These are phyloP conservation scores for Dendryphion nanum DNA, from an alignment of 2,329 filamentous ascomycete genomes.

Conservation along the genomic window DNA sequence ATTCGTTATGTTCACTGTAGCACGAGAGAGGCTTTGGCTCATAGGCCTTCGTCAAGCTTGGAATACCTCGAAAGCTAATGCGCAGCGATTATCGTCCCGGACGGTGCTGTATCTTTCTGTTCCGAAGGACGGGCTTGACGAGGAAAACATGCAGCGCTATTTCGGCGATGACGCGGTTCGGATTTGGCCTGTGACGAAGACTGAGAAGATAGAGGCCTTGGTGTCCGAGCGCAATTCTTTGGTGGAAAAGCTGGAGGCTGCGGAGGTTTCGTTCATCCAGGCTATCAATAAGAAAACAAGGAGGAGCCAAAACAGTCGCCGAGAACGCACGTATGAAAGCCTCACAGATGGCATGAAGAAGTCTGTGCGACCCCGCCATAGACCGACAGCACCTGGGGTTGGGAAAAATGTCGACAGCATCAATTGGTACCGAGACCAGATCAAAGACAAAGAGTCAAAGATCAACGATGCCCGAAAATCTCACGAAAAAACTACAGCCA, in stretches of 20 bases:
- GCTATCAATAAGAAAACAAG: conserved; percentile 72
- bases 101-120: conserved; percentile 89
- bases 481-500: conserved; percentile 56
- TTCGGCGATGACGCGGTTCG: conserved; percentile 79
- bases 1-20: conserved; percentile 86
- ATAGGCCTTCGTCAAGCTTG: conserved; percentile 93
- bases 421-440: conserved; percentile 77
- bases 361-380: conserved; percentile 51
- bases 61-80: conserved; percentile 78
- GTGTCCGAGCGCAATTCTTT: conserved; percentile 79
- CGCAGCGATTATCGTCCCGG: conserved; percentile 81
- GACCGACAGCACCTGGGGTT: conserved; percentile 55
- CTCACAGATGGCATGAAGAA: conserved; percentile 59
- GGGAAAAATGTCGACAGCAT: conserved; percentile 94
- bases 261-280: conserved; percentile 82
- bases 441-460: conserved; percentile 71
- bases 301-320: conserved; percentile 57
- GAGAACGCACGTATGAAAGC: conserved; percentile 49
- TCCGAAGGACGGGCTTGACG: conserved; percentile 72
- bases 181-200: conserved; percentile 80
- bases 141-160: conserved; percentile 72
- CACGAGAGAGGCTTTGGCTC: conserved; percentile 85
- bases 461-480: conserved; percentile 66
- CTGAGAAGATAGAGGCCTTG: conserved; percentile 72
- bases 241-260: conserved; percentile 78